Conservation (phyloP, 2,329 filamentous ascomycete genomes). For the Cordyceps farinosa region DNA sequence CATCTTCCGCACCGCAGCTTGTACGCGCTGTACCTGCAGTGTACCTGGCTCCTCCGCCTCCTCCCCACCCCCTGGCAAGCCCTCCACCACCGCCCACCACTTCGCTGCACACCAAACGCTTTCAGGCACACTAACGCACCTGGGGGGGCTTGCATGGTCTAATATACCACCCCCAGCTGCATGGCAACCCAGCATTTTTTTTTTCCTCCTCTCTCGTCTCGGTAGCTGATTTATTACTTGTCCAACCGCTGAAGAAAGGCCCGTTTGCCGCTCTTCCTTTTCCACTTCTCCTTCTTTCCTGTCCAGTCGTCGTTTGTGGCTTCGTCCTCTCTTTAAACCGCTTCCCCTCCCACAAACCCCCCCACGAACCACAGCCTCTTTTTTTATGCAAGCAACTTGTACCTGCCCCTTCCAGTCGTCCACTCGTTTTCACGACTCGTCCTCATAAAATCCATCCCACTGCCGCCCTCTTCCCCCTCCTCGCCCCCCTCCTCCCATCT, state of each 20-base stretch:
- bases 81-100: neutral
- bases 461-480: neutral
- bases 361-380: slow-evolving; percentile 9
- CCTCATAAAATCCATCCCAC: neutral
- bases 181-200: slow-evolving; percentile 13
- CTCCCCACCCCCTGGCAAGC: neutral
- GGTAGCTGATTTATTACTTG: neutral
- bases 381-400: slow-evolving; percentile 6
- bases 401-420: slow-evolving; percentile 12
- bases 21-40: neutral
- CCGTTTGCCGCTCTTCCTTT: neutral
- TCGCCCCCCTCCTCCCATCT: neutral
- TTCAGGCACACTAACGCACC: neutral
- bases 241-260: slow-evolving; percentile 10
- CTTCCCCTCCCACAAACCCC: neutral
- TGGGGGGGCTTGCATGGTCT: neutral
- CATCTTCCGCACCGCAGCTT: too few relatives aligned
- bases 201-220: neutral
- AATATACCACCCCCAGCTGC: slow-evolving; percentile 22
- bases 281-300: slow-evolving; percentile 14
- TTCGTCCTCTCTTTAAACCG: slow-evolving; percentile 25
- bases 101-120: neutral
- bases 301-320: slow-evolving; percentile 7
- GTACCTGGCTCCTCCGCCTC: neutral
- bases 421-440: slow-evolving; percentile 4